Evolutionary conservation across 1,284 basidiomycete species (phyloP).

Genomic region (Puccinia polysora): DNA sequence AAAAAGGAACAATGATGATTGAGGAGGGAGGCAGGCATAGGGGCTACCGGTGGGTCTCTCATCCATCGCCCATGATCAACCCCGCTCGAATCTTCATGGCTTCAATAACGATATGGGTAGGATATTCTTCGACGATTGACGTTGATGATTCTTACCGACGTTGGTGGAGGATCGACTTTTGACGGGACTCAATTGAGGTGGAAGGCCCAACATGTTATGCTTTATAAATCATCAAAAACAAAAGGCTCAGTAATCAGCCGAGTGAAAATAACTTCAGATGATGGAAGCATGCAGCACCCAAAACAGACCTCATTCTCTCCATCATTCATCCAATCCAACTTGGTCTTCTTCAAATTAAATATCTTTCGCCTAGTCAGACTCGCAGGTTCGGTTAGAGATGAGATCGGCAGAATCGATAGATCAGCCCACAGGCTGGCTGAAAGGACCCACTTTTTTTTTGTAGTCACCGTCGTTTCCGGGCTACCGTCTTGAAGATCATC

Average conservation of each 20-base stretch:
- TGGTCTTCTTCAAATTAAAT: constrained; percentile 13
- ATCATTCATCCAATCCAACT: not conserved
- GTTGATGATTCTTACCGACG: too few relatives aligned
- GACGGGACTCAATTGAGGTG: constrained; percentile 27
- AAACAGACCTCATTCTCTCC: constrained; percentile 2
- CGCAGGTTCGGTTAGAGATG: not conserved
- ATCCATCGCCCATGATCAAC: too few relatives aligned
- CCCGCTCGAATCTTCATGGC: too few relatives aligned
- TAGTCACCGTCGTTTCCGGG: not conserved
- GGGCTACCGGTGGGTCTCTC: too few relatives aligned
- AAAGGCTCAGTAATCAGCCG: not conserved
- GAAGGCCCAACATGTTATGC: constrained; percentile 29
- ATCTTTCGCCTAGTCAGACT: constrained; percentile 16
- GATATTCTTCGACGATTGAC: too few relatives aligned
- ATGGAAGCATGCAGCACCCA: not conserved
- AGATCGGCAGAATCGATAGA: too few relatives aligned
- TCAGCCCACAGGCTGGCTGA: not conserved
- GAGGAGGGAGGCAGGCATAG: too few relatives aligned
- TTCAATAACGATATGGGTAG: too few relatives aligned
- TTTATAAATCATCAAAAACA: not conserved
- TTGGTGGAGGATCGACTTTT: too few relatives aligned
- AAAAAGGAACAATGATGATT: too few relatives aligned
- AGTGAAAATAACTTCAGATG: not conserved
- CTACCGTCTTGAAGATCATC: not conserved
- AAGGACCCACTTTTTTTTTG: not conserved